Evolutionary conservation across 148 eudicot genomes (phyloP).

Genomic region (Fagopyrum esculentum): DNA sequence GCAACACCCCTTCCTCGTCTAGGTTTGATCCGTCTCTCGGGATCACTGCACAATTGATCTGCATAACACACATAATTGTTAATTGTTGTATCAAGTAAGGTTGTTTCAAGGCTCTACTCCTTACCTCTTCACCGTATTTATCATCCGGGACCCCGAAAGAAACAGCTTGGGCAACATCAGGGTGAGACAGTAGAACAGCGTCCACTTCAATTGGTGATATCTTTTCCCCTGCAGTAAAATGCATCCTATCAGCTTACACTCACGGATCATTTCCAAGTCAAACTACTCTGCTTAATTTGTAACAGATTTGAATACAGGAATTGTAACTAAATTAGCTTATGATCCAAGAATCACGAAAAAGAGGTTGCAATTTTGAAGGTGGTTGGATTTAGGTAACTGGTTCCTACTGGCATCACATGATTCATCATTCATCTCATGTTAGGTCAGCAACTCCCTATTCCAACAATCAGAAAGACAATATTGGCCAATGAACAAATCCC

Average conservation of each 20-base stretch:
- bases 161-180: constrained; percentile 85
- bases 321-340: too few relatives aligned
- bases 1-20: constrained; percentile 53
- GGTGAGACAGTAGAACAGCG: constrained; percentile 74
- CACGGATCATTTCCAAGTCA: neutral
- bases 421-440: neutral
- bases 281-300: too few relatives aligned
- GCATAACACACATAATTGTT: constrained; percentile 6
- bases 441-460: neutral
- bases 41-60: constrained; percentile 97
- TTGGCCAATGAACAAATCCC: too few relatives aligned
- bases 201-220: constrained; percentile 98
- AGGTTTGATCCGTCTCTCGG: constrained; percentile 64
- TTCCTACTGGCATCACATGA: neutral
- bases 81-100: too few relatives aligned
- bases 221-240: constrained; percentile 69
- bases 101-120: neutral
- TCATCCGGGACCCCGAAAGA: constrained; percentile 96
- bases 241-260: neutral
- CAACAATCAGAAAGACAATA: neutral
- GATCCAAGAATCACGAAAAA: too few relatives aligned
- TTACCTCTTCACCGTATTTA: constrained; percentile 97
- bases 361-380: too few relatives aligned
- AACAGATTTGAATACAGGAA: too few relatives aligned
- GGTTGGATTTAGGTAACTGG: neutral